Evolutionary conservation across 129 eudicot species (phyloP), one percentile per base, ranked within the genome.

Genomic region (Arctium lappa): DNA sequence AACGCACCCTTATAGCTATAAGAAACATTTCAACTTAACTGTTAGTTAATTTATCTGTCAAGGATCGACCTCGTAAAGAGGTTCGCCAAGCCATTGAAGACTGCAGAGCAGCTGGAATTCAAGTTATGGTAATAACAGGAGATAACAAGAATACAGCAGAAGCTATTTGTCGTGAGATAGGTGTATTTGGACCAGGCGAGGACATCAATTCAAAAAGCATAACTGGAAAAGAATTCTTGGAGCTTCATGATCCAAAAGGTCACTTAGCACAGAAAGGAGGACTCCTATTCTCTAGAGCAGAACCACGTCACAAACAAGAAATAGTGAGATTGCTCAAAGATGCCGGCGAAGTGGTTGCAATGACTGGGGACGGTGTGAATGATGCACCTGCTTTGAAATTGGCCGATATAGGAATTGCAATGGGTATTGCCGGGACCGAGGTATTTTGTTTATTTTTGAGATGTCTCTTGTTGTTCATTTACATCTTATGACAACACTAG

Each of bases 41-140:
- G 39, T 22, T 73, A 37, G 6, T 80, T 33, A 44, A 6, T 72
- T 40, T 71, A 30, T 77, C 72, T 53, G 77, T 38, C 11, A 80
- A 96, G 99, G 99, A 96, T 77, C 99, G 98, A 27, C 99, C 99
- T 50, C 91, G 99, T 3, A 92, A 91, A 78, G 99, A 96, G 89
- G 99, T 96, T 73, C 88, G 77, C 39, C 91, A 89, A 83, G 99
- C 99, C 68, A 90, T 96, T 79, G 94, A 93, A 89, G 99, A 96
- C 85, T 96, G 99, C 84, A 90, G 92, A 87, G 91, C 81, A 53
- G 99, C 99, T 69, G 99, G 99, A 50, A 96, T 96, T 73, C 93
- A 88, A 78, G 99, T 96, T 3, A 96, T 96, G 89, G 99, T 96
- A 9, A 96, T 96, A 75, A 96, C 99, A 30, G 99, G 99, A 65